Evolutionary conservation across 108 stramenopile species (phyloP), one percentile per base, ranked within the genome.

Genomic region (Nannochloropsis salina): DNA sequence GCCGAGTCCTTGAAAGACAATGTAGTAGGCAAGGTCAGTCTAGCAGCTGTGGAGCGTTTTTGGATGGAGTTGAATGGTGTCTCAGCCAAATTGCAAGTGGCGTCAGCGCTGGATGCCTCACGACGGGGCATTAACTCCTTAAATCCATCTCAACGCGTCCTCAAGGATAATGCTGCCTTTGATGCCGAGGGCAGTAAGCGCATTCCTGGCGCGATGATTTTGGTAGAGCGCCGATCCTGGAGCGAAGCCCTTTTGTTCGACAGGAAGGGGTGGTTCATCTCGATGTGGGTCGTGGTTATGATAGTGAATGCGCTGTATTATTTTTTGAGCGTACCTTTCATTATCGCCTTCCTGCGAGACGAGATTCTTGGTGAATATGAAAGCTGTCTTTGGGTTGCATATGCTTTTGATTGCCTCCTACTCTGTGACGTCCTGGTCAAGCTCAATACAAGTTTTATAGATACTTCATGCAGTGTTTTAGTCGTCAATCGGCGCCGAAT

Each of bases 1-100:
- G 61, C 61, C 20, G 61, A 74, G 61, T n/a, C 20, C 61, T 74
- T 74, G 61, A n/a, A 74, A n/a, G 61, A 74, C n/a, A 74, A 74
- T 15, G 61, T 74, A n/a, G 61, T 74, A n/a, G 61, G 61, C 3
- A 74, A 74, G 61, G 61, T 74, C 2, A n/a, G n/a, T n/a, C 61
- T 74, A n/a, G 61, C 61, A n/a, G 8, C 61, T n/a, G 61, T 74
- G 6, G 61, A 74, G n/a, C 61, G 61, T 15, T 6, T 74, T n/a
- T 74, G 61, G 61, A 74, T 74, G 61, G 61, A 74, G n/a, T n/a
- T 74, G 0, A 74, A 74, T 74, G 61, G 61, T 15, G n/a, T 74
- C 15, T 15, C 61, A n/a, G n/a, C n/a, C n/a, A 74, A 74, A n/a
- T 15, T n/a, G n/a, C 61, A 15, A 8, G 61, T 74, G 61, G n/a